A percentile compares a stretch with the other conserved stretches of the same genome.
phyloP scores from a whole-genome alignment of 768 basidiomycete species.

The Suillus variegatus region DNA sequence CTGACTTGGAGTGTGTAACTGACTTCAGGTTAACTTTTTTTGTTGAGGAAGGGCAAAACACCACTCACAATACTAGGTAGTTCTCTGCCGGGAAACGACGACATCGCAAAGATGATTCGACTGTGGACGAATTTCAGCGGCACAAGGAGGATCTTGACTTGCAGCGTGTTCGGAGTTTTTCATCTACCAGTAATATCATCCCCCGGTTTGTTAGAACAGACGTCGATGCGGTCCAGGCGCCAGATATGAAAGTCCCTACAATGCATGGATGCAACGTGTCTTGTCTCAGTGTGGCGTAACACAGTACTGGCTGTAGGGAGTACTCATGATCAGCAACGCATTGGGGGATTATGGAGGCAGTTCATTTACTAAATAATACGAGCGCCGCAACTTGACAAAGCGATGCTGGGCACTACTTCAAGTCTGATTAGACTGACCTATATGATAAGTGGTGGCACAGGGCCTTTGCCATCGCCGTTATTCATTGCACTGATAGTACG shows the following conservation, averaged over 20 bases:
- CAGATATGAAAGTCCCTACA: neutral
- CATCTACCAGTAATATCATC: neutral
- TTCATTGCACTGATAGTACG: neutral
- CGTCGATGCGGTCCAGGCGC: neutral
- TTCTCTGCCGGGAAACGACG: neutral
- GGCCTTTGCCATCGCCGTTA: neutral
- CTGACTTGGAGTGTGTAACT: neutral
- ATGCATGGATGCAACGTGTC: constrained; percentile 1
- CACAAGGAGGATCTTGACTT: neutral
- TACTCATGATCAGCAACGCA: neutral
- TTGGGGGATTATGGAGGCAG: neutral
- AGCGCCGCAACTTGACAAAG: neutral
- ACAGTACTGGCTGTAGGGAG: neutral
- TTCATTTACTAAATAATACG: neutral
- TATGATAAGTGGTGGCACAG: no score
- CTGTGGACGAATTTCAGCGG: neutral
- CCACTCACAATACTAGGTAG: neutral
- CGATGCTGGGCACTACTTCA: neutral
- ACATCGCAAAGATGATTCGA: neutral
- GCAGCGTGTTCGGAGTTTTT: neutral
- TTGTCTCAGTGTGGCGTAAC: neutral
- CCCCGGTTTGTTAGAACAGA: neutral
- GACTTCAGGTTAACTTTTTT: neutral
- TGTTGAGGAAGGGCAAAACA: neutral
- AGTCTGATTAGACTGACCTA: no score